Evolutionary conservation across 2,329 filamentous ascomycete species (phyloP).

Genomic region (Helotiales sp.): DNA sequence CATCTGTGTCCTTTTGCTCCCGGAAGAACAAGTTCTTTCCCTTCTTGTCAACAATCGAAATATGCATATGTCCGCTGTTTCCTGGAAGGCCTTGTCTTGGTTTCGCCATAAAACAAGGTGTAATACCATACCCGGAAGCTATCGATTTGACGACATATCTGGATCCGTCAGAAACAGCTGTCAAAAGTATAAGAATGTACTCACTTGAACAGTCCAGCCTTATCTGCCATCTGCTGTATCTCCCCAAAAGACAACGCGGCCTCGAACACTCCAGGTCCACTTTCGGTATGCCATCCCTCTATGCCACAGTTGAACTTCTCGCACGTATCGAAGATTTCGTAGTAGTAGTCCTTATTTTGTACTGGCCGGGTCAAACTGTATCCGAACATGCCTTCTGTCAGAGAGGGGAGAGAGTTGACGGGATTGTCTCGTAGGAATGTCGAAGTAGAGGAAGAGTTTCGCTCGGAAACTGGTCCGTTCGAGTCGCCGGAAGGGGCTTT

Average conservation of each 20-base stretch:
- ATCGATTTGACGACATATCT: constrained; percentile 88
- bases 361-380: constrained; percentile 87
- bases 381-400: constrained; percentile 95
- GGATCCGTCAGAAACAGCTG: constrained; percentile 15
- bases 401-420: constrained; percentile 71
- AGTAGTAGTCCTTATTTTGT: constrained; percentile 92
- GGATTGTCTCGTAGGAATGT: constrained; percentile 76
- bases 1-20: constrained; percentile 70
- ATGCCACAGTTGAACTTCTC: constrained; percentile 78
- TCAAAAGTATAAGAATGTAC: constrained; percentile 32
- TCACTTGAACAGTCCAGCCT: constrained; percentile 87
- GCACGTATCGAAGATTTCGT: constrained; percentile 83
- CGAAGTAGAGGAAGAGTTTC: constrained; percentile 71
- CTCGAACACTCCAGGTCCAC: constrained; percentile 92
- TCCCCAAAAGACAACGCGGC: constrained; percentile 92
- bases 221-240: constrained; percentile 87
- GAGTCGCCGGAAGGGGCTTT: constrained; percentile 61
- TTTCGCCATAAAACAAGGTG: constrained; percentile 98
- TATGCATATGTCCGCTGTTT: constrained; percentile 94
- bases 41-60: constrained; percentile 81
- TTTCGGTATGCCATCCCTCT: constrained; percentile 96
- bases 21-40: constrained; percentile 86
- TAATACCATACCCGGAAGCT: constrained; percentile 85
- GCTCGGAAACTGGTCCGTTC: constrained; percentile 53
- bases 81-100: constrained; percentile 88